Evolutionary conservation across 192 early-diverging fungal genomes (phyloP), one percentile per base, ranked within the genome.

Genomic region (Gryganskiella cystojenkinii): DNA sequence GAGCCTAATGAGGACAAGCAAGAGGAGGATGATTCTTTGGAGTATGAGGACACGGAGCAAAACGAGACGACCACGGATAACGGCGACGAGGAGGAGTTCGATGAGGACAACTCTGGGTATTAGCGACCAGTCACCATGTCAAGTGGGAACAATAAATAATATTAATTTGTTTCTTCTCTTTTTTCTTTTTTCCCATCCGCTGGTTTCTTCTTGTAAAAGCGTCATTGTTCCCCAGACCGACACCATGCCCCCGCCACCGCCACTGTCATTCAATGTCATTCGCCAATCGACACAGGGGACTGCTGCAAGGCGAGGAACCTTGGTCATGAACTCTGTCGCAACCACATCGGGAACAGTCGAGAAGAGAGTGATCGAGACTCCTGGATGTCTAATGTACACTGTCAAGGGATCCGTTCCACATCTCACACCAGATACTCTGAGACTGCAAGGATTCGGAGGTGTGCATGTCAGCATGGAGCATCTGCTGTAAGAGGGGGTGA

Each of bases 321-420:
- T 78, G 3, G 74, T 54, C 61, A 69, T 78, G 55, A 34, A 44
- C 20, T 35, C 44, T 11, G 42, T 43, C 10, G 14, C 24, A 55
- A n/a, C 51, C 24, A 19, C 3, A 27, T 37, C 40, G 43, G 30
- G 31, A 17, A 52, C 47, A 6, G 20, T 14, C 9, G 49, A 22
- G 25, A 78, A 64, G 43, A 20, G 74, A 46, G 47, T 60, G 45
- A 78, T 78, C 27, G 70, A 80, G 47, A 89, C 87, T 13, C 87
- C 87, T 28, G 85, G 83, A 34, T 87, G 81, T 75, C 62, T 89
- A 15, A 72, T 82, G 43, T 84, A 87, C 52, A 82, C 86, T 10
- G 55, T 82, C 50, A 82, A 81, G 33, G 87, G 87, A 22, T 79
- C 84, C 7, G 86, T 89, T 15, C 84, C 84, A 22, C 87, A 89